Conservation (phyloP, 352 stramenopile genomes). For the Albugo laibachii region DNA sequence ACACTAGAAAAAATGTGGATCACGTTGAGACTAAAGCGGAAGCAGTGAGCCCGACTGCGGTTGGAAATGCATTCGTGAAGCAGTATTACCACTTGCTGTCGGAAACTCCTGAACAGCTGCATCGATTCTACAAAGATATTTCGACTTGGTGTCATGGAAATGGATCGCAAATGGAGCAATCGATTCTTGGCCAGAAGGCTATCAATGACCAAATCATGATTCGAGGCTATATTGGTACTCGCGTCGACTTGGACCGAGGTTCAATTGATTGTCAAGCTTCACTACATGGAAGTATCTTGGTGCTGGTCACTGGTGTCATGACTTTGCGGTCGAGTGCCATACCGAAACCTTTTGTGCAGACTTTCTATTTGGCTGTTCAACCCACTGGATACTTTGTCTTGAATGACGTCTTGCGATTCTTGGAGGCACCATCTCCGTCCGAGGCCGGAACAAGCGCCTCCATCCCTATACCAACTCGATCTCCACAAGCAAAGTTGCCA, state of each 20-base stretch:
- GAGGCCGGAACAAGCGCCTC: background rate
- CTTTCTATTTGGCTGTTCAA: slow-evolving; percentile 74
- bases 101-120: slow-evolving; percentile 63
- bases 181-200: slow-evolving; percentile 45
- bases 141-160: slow-evolving; percentile 59
- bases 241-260: slow-evolving; percentile 58
- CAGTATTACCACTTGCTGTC: slow-evolving; percentile 81
- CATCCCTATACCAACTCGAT: no score
- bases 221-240: slow-evolving; percentile 49
- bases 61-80: slow-evolving; percentile 76
- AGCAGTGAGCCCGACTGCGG: slow-evolving; percentile 17
- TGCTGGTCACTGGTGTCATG: slow-evolving; percentile 77
- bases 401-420: slow-evolving; percentile 74
- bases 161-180: slow-evolving; percentile 63
- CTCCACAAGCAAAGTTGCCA: no score
- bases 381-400: slow-evolving; percentile 78
- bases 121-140: slow-evolving; percentile 80
- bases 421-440: slow-evolving; percentile 22
- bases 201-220: slow-evolving; percentile 75
- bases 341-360: slow-evolving; percentile 72
- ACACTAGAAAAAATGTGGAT: no score
- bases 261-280: slow-evolving; percentile 77
- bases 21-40: no score
- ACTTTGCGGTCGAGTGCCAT: slow-evolving; percentile 25
- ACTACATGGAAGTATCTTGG: slow-evolving; percentile 43